Evolutionary conservation across 2,329 filamentous ascomycete genomes (phyloP).

Genomic region (Monascus ruber): DNA sequence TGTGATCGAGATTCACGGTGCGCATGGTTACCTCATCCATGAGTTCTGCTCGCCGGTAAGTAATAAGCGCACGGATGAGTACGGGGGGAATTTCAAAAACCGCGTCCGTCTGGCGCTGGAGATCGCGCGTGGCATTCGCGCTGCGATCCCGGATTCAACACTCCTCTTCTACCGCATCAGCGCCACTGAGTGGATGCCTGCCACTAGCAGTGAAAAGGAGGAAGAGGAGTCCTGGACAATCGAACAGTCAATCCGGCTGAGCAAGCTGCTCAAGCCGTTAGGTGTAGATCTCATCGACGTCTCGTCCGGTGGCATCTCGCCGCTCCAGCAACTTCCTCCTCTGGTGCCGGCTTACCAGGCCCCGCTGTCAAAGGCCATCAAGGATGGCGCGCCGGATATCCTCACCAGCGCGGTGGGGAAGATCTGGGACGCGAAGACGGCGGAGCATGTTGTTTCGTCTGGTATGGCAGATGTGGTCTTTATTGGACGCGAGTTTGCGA

Average conservation of each 20-base stretch:
- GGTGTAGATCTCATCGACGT: constrained; percentile 38
- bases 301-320: constrained; percentile 35
- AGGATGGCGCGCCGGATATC: constrained; percentile 25
- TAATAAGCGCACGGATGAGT: constrained; percentile 53
- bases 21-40: constrained; percentile 66
- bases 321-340: constrained; percentile 32
- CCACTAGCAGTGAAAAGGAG: constrained; percentile 6
- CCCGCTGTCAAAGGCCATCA: constrained; percentile 31
- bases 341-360: constrained; percentile 20
- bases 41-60: constrained; percentile 56
- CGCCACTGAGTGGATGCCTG: constrained; percentile 56
- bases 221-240: constrained; percentile 14
- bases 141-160: constrained; percentile 52
- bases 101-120: constrained; percentile 57
- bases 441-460: constrained; percentile 34
- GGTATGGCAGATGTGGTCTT: constrained; percentile 37
- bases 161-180: constrained; percentile 62
- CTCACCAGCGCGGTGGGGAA: constrained; percentile 43
- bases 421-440: constrained; percentile 43
- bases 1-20: constrained; percentile 65
- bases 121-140: constrained; percentile 48
- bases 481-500: constrained; percentile 40
- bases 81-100: constrained; percentile 46
- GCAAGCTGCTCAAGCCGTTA: constrained; percentile 28
- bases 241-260: constrained; percentile 29